Evolutionary conservation across 2,329 filamentous ascomycete genomes (phyloP).

Genomic region (Botrytis elliptica): DNA sequence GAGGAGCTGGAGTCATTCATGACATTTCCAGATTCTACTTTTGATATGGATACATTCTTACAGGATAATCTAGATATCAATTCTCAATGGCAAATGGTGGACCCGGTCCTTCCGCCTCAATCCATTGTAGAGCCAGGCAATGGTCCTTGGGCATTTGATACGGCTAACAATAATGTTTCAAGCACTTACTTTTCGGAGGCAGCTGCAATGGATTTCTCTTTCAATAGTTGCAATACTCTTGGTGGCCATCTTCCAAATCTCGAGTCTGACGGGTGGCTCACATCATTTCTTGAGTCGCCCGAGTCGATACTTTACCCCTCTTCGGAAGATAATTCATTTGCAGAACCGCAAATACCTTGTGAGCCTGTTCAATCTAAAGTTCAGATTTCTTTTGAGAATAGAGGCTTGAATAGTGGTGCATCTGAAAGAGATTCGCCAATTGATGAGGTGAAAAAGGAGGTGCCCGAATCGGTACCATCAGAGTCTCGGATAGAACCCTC

Average conservation of each 20-base stretch:
- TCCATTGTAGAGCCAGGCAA: neutral
- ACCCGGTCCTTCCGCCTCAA: neutral
- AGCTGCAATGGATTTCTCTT: neutral
- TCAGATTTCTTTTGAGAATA: neutral
- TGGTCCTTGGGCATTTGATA: neutral
- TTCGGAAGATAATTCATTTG: neutral
- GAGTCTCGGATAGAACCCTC: neutral
- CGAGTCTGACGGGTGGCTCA: conserved; percentile 8
- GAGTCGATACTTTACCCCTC: neutral
- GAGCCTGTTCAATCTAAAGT: neutral
- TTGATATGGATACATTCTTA: neutral
- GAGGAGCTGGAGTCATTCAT: neutral
- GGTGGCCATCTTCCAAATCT: neutral
- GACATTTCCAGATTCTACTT: neutral
- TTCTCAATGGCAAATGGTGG: conserved; percentile 6
- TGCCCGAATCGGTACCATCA: neutral
- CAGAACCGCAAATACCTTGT: neutral
- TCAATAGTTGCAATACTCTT: neutral
- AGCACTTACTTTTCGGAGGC: neutral
- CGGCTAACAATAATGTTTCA: neutral
- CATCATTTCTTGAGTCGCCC: conserved; percentile 5
- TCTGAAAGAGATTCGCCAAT: neutral
- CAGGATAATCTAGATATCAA: neutral
- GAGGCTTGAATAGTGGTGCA: neutral
- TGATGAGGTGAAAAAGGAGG: neutral